Percentiles rank a stretch among this genome's conserved stretches.
Evolutionary conservation across 2,329 filamentous ascomycete species (phyloP).

Genomic region (Keithomyces neogunnii): DNA sequence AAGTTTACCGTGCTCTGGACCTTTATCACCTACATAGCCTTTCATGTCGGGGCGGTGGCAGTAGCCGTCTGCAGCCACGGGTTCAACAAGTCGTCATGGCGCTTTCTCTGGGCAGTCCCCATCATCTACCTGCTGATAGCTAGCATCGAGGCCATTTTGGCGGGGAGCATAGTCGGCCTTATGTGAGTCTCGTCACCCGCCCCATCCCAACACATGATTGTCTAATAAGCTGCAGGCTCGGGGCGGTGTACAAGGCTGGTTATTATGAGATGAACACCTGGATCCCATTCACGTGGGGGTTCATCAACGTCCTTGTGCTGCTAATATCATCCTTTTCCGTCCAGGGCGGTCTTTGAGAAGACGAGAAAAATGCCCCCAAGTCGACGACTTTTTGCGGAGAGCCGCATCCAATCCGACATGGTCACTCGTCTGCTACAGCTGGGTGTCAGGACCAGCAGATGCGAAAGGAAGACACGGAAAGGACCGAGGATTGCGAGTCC

Average conservation of each 20-base stretch:
- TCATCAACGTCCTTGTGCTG: conserved; percentile 74
- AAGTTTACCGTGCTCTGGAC: conserved; percentile 86
- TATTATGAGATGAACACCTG: conserved; percentile 90
- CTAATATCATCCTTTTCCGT: conserved; percentile 89
- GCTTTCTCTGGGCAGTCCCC: conserved; percentile 63
- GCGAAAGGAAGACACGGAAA: too few relatives aligned
- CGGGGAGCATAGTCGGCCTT: conserved; percentile 78
- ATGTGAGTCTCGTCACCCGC: conserved; percentile 39
- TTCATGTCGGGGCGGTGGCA: conserved; percentile 63
- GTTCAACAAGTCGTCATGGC: conserved; percentile 46
- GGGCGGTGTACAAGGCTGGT: conserved; percentile 71
- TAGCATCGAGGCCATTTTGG: conserved; percentile 66
- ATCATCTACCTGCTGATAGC: conserved; percentile 63
- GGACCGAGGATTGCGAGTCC: too few relatives aligned
- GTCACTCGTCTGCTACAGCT: too few relatives aligned
- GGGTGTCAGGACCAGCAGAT: too few relatives aligned
- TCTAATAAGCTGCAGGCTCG: conserved; percentile 48
- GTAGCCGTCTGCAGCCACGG: conserved; percentile 68
- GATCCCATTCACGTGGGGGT: conserved; percentile 84
- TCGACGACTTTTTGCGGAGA: too few relatives aligned
- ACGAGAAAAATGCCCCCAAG: too few relatives aligned
- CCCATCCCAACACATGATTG: not conserved
- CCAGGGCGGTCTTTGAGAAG: conserved; percentile 68
- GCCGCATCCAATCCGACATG: too few relatives aligned
- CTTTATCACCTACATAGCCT: conserved; percentile 64